Base-by-base conservation (phyloP, 2,329 filamentous ascomycete species). In the Cryphonectria parasitica region DNA sequence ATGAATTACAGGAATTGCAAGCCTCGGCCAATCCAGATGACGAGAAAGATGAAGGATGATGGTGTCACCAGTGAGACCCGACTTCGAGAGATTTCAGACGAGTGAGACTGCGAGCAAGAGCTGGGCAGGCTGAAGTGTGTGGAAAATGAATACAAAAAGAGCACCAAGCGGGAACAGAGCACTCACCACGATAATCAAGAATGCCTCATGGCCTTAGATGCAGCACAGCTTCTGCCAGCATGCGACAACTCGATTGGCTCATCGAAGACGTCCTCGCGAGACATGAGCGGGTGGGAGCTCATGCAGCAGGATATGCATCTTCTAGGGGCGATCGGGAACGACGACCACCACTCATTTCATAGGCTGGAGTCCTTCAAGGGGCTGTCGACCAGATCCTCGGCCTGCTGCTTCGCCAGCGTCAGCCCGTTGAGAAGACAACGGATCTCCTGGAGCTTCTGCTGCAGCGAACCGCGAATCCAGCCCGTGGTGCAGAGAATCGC, bases 401-500 rank as follows among this genome's bases (percentile, higher is more conserved):
- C 10, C 34, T 58, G 10, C 34, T 58, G 19, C 61, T 70, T 8
- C 60, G 62, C 25, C 61, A 49, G 36, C 41, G 8, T 15, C 39
- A 56, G 49, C 45, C 63, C 22, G 22, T 58, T 22, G 68, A 58
- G 43, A 49, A 66, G 17, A 52, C 45, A 36, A 7, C 54, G 15
- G 52, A 64, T n/a, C n/a, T 70, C 31, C 17, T 65, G 60, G 41
- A 67, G 34, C 54, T 22, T 25, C 45, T 69, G n/a, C 67, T 67
- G 19, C 17, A 64, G 22, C 65, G 34, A 17, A 19, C 67, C n/a
- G 56, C 11, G 28, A 52, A 28, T 45, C 49, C 28, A 41, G 52
- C 54, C 10, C 22, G 8, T 7, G 28, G 45, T 3, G 43, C 43
- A 45, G 6, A 5, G 1, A 7, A 36, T 34, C 22, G n/a, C 3